Percentiles rank a stretch among this genome's conserved stretches.
phyloP scores from a whole-genome alignment of 2,329 filamentous ascomycete species.

The Sporothrix luriei region DNA sequence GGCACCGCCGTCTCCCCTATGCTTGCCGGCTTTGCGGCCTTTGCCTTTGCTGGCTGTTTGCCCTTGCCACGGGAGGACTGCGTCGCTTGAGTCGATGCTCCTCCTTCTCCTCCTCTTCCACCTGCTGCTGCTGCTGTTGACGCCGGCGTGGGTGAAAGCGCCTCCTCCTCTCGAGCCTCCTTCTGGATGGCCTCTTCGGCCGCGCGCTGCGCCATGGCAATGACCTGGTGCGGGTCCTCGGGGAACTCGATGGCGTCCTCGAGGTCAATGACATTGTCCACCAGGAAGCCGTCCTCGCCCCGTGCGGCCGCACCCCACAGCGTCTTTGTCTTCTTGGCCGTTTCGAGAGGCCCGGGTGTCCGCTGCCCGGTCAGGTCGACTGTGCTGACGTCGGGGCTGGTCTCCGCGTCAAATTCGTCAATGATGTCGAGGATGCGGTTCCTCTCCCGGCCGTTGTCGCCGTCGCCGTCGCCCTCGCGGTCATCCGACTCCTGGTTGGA shows the following conservation, averaged over 20 bases:
- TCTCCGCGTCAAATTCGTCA: constrained; percentile 1
- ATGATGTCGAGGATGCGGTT: constrained; percentile 1
- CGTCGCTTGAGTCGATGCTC: background rate
- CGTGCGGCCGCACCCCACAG: constrained; percentile 74
- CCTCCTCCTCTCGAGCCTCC: background rate
- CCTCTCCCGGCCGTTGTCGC: constrained; percentile 13
- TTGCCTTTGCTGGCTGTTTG: constrained; percentile 10
- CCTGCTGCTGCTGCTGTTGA: background rate
- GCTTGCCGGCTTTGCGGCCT: background rate
- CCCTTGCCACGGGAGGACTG: constrained; percentile 12
- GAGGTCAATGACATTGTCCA: constrained; percentile 64
- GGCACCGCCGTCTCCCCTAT: background rate
- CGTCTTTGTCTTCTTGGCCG: constrained; percentile 39
- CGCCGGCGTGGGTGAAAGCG: background rate
- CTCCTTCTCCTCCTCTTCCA: too few relatives aligned
- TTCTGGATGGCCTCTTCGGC: constrained; percentile 29
- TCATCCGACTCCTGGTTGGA: constrained; percentile 61
- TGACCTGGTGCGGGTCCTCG: constrained; percentile 36
- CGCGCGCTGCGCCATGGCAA: constrained; percentile 37
- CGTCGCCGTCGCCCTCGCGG: constrained; percentile 40
- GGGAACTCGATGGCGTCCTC: constrained; percentile 48
- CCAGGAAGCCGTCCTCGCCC: constrained; percentile 64
- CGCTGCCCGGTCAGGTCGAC: constrained; percentile 25
- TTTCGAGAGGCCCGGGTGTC: background rate
- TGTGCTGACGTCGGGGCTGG: background rate